Evolutionary conservation across 306 rosid species (phyloP).

Genomic region (Vigna reflexopilosa): DNA sequence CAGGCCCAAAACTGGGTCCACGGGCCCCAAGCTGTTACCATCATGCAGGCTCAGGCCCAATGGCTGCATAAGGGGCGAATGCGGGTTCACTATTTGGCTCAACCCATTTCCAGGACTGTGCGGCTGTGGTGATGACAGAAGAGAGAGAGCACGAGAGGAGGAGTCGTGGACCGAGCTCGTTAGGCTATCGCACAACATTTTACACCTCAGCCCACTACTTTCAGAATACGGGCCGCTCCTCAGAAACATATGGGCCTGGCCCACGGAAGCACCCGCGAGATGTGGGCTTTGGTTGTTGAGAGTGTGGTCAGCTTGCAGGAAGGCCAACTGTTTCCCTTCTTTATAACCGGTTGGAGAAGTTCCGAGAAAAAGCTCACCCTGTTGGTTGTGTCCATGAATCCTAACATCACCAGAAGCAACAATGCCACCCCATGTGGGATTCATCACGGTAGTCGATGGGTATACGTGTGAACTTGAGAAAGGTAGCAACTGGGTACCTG

Average conservation of each 20-base stretch:
- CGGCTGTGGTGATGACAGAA: conserved; percentile 96
- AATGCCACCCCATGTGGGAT: conserved; percentile 63
- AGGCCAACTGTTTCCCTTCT: conserved; percentile 56
- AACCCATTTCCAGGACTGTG: conserved; percentile 65
- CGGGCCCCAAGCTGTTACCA: conserved; percentile 54
- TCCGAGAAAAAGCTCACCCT: conserved; percentile 53
- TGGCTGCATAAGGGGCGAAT: conserved; percentile 61
- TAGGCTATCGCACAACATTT: conserved; percentile 56
- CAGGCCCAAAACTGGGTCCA: conserved; percentile 64
- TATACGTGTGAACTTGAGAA: conserved; percentile 67
- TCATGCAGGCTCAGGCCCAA: conserved; percentile 59
- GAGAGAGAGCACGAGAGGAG: conserved; percentile 99
- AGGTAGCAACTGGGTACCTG: conserved; percentile 80
- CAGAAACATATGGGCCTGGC: conserved; percentile 53
- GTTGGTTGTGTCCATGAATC: conserved; percentile 48
- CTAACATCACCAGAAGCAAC: conserved; percentile 57
- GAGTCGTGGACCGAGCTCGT: conserved; percentile 57
- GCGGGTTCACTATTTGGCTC: conserved; percentile 61
- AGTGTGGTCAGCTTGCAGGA: conserved; percentile 50
- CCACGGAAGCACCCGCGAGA: conserved; percentile 45
- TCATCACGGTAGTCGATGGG: conserved; percentile 60
- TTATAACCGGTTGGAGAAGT: conserved; percentile 54
- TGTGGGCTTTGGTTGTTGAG: conserved; percentile 44
- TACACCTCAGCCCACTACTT: conserved; percentile 49
- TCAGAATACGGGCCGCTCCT: conserved; percentile 58